Conservation (phyloP, 2,329 filamentous ascomycete species). For the Didymella glomerata region DNA sequence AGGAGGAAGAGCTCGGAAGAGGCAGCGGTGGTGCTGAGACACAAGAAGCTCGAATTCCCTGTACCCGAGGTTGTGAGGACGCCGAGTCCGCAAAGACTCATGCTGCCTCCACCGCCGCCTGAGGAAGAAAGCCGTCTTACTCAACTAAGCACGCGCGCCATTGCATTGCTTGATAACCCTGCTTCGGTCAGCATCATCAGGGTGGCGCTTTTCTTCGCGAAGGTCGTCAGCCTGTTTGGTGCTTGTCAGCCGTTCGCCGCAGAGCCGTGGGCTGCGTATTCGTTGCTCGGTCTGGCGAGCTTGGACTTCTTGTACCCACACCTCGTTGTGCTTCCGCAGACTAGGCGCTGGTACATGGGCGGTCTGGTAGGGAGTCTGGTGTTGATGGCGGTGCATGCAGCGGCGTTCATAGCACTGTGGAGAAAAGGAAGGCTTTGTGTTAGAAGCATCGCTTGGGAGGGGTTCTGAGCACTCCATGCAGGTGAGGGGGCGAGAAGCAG, state of each 20-base stretch:
- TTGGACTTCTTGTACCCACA: constrained; percentile 63
- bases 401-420: constrained; percentile 53
- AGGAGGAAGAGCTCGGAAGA: constrained; percentile 37
- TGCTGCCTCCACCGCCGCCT: constrained; percentile 47
- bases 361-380: constrained; percentile 52
- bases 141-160: constrained; percentile 3
- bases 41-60: constrained; percentile 42
- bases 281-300: constrained; percentile 73
- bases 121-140: constrained; percentile 1
- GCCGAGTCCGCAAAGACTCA: constrained; percentile 38
- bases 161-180: constrained; percentile 42
- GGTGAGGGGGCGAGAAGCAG: not conserved
- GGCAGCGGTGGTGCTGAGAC: constrained; percentile 41
- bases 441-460: constrained; percentile 37
- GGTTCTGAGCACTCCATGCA: constrained; percentile 9
- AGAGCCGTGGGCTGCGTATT: constrained; percentile 70
- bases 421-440: constrained; percentile 44
- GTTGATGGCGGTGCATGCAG: constrained; percentile 58
- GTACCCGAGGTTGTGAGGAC: constrained; percentile 28
- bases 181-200: constrained; percentile 55
- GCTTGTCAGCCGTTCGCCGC: constrained; percentile 77
- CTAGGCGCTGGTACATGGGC: constrained; percentile 32
- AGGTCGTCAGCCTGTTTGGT: constrained; percentile 70
- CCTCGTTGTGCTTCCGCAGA: constrained; percentile 11
- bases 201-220: constrained; percentile 71